phyloP scores from a whole-genome alignment of 345 rosid species.

The Murraya paniculata region DNA sequence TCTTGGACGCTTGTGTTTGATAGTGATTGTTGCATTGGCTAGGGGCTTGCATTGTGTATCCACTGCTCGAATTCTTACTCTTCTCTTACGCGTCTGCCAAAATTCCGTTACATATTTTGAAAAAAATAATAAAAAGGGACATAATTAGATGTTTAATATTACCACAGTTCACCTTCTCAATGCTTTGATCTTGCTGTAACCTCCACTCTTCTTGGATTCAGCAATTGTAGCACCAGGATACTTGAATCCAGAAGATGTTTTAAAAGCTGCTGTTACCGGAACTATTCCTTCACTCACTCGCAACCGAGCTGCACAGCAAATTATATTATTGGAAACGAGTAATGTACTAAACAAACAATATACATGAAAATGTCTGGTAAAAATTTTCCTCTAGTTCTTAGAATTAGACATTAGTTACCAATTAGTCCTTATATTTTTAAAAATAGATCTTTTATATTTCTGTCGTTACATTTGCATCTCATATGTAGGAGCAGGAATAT shows the following conservation, averaged over 20 bases:
- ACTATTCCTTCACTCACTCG: constrained; percentile 46
- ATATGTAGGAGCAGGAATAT: no score
- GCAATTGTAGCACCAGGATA: constrained; percentile 53
- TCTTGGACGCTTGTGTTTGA: constrained; percentile 31
- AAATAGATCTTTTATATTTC: no score
- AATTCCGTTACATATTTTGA: no score
- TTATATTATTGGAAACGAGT: neutral
- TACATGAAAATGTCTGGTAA: no score
- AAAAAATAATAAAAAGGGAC: no score
- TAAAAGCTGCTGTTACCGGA: constrained; percentile 44
- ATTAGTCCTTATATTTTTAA: no score
- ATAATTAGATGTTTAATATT: no score
- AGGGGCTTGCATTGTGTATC: constrained; percentile 45
- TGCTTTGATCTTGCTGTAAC: constrained; percentile 55
- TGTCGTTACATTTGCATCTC: no score
- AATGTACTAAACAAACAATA: no score
- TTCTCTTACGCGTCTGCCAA: constrained; percentile 25
- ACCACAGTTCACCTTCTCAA: constrained; percentile 32
- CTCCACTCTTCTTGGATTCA: constrained; percentile 50
- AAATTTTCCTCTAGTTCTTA: no score
- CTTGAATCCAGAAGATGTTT: constrained; percentile 30
- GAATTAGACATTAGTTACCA: no score
- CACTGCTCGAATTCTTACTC: constrained; percentile 43
- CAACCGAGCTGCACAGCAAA: constrained; percentile 71
- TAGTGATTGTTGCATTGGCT: constrained; percentile 33